A percentile compares a stretch with the other conserved stretches of the same genome.
Conservation (phyloP, 306 rosid genomes). For the Begonia fuchsioides region DNA sequence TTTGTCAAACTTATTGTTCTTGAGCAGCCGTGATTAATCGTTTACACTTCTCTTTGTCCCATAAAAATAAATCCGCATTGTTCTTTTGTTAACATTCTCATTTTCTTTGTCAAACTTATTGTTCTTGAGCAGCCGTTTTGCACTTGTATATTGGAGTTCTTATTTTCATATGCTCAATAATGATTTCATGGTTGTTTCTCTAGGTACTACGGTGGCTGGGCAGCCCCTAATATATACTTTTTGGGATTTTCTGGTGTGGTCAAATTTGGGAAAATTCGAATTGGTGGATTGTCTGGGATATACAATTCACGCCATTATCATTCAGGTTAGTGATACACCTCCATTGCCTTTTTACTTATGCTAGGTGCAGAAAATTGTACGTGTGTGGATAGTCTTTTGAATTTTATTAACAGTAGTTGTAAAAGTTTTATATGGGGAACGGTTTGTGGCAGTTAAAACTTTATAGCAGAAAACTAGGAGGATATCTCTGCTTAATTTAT, state of each 20-base stretch:
- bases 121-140: no score
- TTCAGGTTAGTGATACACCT: constrained; percentile 65
- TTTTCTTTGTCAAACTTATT: neutral
- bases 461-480: no score
- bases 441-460: no score
- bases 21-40: neutral
- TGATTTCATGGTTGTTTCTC: no score
- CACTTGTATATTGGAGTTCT: neutral
- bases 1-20: neutral
- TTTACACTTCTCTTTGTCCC: neutral
- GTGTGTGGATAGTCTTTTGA: no score
- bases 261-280: constrained; percentile 82
- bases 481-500: no score
- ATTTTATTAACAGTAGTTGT: no score
- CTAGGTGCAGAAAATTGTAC: no score
- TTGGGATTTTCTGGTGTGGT: constrained; percentile 84
- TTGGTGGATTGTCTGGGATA: constrained; percentile 92
- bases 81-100: neutral
- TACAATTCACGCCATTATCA: constrained; percentile 49
- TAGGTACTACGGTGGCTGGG: constrained; percentile 96
- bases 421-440: no score
- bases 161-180: neutral
- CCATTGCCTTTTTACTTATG: no score
- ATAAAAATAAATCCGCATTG: neutral
- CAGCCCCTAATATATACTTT: constrained; percentile 86